Evolutionary conservation across 2,329 filamentous ascomycete species (phyloP), one percentile per base, ranked within the genome.

Genomic region (Didymella lethalis): DNA sequence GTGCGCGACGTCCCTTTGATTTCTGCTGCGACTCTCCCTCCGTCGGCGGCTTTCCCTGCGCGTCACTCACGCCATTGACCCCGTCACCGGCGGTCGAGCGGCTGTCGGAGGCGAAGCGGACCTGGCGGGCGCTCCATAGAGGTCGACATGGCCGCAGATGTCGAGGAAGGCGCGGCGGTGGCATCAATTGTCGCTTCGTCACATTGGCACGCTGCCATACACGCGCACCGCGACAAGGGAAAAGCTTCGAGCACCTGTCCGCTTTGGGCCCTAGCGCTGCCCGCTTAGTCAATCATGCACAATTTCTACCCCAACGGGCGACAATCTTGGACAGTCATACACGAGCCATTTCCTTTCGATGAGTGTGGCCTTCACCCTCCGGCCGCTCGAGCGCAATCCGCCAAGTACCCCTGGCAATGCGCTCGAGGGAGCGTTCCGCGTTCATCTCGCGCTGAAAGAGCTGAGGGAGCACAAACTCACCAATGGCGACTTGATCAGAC

Each of bases 401-500:
- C 74, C 77, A 7, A 77, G 77, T 61, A 79, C 81, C 45, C 74
- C 77, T 4, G 75, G 77, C 64, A 77, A 77, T 61, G 80, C 83
- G 23, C 75, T 84, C 26, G 85, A 84, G 67, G 84, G 85, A 67
- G 82, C 84, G 3, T 88, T 88, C 67, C 81, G 85, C n/a, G 77
- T 88, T 36, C 83, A 85, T 65, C 74, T 88, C 10, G 82, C 85
- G 1, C 79, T 81, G 8, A 83, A 85, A 34, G 84, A 85, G 26
- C 78, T 90, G 23, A 80, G 85, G 48, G 77, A 80, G 28, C 74
- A 88, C 10, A 82, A 82, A 55, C 77, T 90, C 18, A 79, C 80
- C 43, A 77, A 83, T n/a, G 87, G 86, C 38, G 85, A 89, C 64
- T 73, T 84, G 12, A 88, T 87, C 67, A 80, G 79, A n/a, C 70